Evolutionary conservation across 2,329 filamentous ascomycete genomes (phyloP), one percentile per base, ranked within the genome.

Genomic region (Phyllosticta ampelicida): DNA sequence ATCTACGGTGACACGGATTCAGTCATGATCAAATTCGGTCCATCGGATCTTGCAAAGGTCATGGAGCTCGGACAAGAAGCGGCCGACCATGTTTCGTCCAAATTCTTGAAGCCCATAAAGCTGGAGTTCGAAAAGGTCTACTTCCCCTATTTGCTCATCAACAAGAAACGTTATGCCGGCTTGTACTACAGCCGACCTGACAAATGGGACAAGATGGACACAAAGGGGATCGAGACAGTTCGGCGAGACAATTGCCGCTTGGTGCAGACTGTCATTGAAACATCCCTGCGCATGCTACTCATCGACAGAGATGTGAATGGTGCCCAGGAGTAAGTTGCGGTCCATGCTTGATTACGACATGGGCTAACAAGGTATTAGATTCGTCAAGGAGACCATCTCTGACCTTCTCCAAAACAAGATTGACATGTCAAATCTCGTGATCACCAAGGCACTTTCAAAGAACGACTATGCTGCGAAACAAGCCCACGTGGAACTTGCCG

Each of bases 141-240:
- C 74, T 99, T 88, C 71, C 94, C 94, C 0, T 99, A 99, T 70
- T 80, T 99, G 30, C 80, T 99, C 55, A 99, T 99, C 84, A 99
- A 99, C 84, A 99, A 99, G 79, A 99, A 99, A 78, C 87, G 94
- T 62, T 99, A 99, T 68, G 94, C 94, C 9, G 94, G 94, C n/a
- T 75, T 99, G 29, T 97, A 90, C 75, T 99, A 91, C 91, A 99
- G 94, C 5, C 94, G 87, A 64, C 84, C 92, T 0, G 83, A 92
- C 49, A 96, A 96, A 73, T 94, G 87, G 72, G 95, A 99, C 80
- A 99, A 97, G 79, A 99, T 99, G 95, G 94, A 99, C 73, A 97
- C 90, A 61, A 99, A 99, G 73, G 94, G 94, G 79, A 97, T 99
- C 64, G 94, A 99, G 74, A 99, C 94, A 3, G 95, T 99, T 52